Base-by-base conservation (phyloP, 2,329 filamentous ascomycete genomes). In the Colletotrichum acutatum region DNA sequence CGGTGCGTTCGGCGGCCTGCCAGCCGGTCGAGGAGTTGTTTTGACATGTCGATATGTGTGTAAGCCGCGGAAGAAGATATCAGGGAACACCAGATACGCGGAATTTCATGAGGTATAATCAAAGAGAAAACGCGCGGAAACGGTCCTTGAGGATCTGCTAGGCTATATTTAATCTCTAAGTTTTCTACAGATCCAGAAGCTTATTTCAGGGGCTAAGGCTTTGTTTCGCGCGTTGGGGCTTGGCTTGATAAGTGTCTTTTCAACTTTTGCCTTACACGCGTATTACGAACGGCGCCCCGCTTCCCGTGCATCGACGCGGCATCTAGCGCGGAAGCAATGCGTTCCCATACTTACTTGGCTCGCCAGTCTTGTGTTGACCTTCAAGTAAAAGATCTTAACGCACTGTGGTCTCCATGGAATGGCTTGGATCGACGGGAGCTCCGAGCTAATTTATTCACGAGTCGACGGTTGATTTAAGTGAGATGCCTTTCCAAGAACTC, bases 1-100 rank as follows among this genome's bases (percentile, higher is more conserved):
- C 57, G 62, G 32, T 71, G 68, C 12, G 52, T 52, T n/a, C 63
- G 53, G 2, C 64, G 64, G n/a, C 53, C 54, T 6, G 34, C 26
- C 12, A 46, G 54, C n/a, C 46, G 64, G 19, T 59, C 26, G 4
- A 37, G 54, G 6, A 49, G 64, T 14, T 66, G 64, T 9, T 57
- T 66, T n/a, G 32, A 26, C 64, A 66, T 66, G 14, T 11, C 8
- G 16, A 6, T 2, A 4, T 24, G 3, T 24, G 19, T 22, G 26
- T 22, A 8, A 4, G 6, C 37, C 37, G 37, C 37, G 19, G 22
- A 58, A 14, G 14, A 9, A 0, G 9, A 57, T 19, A 19, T 8
- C 4, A 57, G 16, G 3, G 26, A 57, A 28, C 8, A 7, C 8
- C 26, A 19, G 5, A 57, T 57, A 32, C 54, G 26, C 19, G 54